Conservation (phyloP, 164 flowering plant genomes). For the Vitis rotundifolia region DNA sequence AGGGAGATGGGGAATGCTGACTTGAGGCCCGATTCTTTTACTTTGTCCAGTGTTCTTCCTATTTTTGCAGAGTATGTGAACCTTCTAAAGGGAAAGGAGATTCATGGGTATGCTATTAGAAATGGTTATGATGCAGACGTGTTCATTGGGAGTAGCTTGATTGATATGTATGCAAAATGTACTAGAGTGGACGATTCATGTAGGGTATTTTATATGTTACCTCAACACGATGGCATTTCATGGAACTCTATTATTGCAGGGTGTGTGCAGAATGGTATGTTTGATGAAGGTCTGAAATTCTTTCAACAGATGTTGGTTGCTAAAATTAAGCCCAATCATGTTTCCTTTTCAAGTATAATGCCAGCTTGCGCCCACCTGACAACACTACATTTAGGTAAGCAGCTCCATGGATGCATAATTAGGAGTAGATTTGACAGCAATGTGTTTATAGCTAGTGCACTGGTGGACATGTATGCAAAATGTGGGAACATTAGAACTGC, state of each 20-base stretch:
- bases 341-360: conserved; percentile 78
- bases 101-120: conserved; percentile 74
- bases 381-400: conserved; percentile 73
- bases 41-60: conserved; percentile 78
- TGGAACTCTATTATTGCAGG: conserved; percentile 91
- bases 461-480: conserved; percentile 91
- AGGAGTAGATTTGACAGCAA: conserved; percentile 59
- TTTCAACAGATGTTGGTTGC: conserved; percentile 69
- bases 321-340: conserved; percentile 52
- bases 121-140: conserved; percentile 61
- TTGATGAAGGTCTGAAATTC: conserved; percentile 67
- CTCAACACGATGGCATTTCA: conserved; percentile 59
- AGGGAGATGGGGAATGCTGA: conserved; percentile 64
- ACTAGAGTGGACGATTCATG: conserved; percentile 53
- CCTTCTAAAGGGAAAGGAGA: conserved; percentile 73
- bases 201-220: conserved; percentile 49
- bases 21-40: conserved; percentile 77
- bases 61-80: conserved; percentile 67
- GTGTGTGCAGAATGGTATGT: conserved; percentile 80
- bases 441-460: conserved; percentile 68
- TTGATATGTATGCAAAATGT: conserved; percentile 93
- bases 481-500: conserved; percentile 73
- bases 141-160: conserved; percentile 77
- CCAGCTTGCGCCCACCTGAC: conserved; percentile 91
- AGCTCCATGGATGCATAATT: conserved; percentile 73